Percentiles rank a stretch among this genome's conserved stretches.
Conservation (phyloP, 768 basidiomycete species). For the Psilocybe cyanescens region DNA sequence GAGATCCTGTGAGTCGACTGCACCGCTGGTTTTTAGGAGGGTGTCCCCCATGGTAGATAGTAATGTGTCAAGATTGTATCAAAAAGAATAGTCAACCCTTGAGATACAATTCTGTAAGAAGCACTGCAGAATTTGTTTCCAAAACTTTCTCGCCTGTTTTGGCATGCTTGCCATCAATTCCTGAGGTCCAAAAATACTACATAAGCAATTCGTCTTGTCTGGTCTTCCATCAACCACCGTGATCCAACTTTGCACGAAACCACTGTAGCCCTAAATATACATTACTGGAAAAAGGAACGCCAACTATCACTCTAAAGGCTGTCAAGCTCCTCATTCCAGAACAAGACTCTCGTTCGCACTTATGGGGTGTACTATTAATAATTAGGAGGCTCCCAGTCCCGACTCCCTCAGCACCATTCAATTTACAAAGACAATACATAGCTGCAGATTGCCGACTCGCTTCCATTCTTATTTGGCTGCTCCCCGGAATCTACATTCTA, state of each 20-base stretch:
- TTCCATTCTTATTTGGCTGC: not conserved
- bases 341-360: not conserved
- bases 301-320: no score
- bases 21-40: not conserved
- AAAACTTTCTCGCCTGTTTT: constrained; percentile 25
- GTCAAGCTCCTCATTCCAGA: not conserved
- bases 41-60: constrained; percentile 1
- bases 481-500: constrained; percentile 5
- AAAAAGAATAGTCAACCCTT: not conserved
- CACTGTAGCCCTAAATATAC: no score
- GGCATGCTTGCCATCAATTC: constrained; percentile 20
- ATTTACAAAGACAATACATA: not conserved
- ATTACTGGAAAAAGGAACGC: no score
- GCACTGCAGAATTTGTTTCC: not conserved
- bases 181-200: not conserved
- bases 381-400: no score
- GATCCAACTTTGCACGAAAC: no score
- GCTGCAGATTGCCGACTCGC: constrained; percentile 1
- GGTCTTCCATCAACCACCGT: no score
- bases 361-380: no score
- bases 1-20: not conserved
- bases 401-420: not conserved
- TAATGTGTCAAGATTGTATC: not conserved
- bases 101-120: not conserved
- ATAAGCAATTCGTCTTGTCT: not conserved